Base-by-base conservation (phyloP, 2,329 filamentous ascomycete genomes). In the Coniochaeta sp. region DNA sequence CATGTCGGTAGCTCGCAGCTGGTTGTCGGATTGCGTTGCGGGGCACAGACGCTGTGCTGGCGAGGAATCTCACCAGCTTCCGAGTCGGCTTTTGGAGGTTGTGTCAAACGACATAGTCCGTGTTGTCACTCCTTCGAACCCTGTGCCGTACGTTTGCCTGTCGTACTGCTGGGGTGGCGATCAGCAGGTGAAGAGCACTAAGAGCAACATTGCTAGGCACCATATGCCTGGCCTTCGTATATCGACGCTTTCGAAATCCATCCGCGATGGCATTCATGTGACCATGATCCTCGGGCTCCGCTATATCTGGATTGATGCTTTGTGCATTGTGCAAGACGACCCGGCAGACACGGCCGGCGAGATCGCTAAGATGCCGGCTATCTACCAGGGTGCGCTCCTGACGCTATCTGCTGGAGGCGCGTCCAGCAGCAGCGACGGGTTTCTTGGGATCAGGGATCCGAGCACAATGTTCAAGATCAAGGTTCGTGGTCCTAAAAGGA, bases 131-230 rank as follows among this genome's bases (percentile, higher is more conserved):
- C 38, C 38, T 19, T 40, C 38, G 38, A 5, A n/a, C 11, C 16
- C 38, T 17, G 38, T 40, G 9, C 38, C 58, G 1, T 60, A 57
- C 17, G 24, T 31, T 11, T 50, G 58, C 8, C 3, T 60, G 8
- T 59, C 50, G 5, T 61, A 63, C 44, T 61, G 60, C 33, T 63
- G 62, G 62, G 62, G 58, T 1, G 61, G 61, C 19, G 28, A 63
- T 22, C 58, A 61, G 2, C 40, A n/a, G 2, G 6, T 52, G 2
- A 63, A 63, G 43, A 61, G 54, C 0, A 56, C 60, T 0, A 17
- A 28, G 8, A 22, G 22, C n/a, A 26, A 36, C 0, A 47, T 22
- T 1, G 3, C 9, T 0, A 17, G n/a, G 31, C 60, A 63, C 33
- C 33, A 28, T 24, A 12, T 36, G 16, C 38, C 38, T 3, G 1